phyloP scores from a whole-genome alignment of 306 rosid species.

The Vachellia collinsii region DNA sequence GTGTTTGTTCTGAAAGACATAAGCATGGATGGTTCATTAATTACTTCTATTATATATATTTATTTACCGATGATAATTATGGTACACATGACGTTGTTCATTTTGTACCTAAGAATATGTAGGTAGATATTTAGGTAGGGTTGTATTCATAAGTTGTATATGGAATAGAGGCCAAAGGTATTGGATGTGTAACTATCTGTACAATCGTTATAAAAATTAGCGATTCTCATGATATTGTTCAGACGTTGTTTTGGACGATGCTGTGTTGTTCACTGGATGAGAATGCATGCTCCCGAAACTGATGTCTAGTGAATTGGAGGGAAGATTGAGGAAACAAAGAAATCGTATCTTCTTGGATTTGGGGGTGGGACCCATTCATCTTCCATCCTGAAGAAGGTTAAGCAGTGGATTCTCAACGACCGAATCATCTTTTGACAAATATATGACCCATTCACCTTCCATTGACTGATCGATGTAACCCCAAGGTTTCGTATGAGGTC shows the following conservation, averaged over 20 bases:
- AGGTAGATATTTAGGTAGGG: not conserved
- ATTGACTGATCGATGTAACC: too few relatives aligned
- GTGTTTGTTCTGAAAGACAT: not conserved
- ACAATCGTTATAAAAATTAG: not conserved
- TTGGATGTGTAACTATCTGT: not conserved
- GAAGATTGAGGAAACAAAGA: not conserved
- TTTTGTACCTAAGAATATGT: not conserved
- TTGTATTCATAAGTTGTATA: slow-evolving; percentile 9
- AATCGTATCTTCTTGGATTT: not conserved
- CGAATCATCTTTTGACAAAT: not conserved
- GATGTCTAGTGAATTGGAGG: not conserved
- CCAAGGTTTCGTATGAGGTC: not conserved
- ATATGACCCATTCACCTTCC: too few relatives aligned
- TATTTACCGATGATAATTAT: not conserved
- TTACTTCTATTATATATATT: not conserved
- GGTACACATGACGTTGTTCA: not conserved
- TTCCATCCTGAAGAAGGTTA: not conserved
- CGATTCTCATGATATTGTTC: too few relatives aligned
- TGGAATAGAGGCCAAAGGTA: not conserved
- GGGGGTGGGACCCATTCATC: not conserved
- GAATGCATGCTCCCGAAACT: too few relatives aligned
- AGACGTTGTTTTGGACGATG: too few relatives aligned
- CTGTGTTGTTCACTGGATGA: too few relatives aligned
- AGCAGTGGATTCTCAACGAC: not conserved
- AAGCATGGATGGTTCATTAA: not conserved